Percentiles rank a stretch among this genome's conserved stretches.
Evolutionary conservation across 1,139 yeast species (phyloP).

Genomic region (Wickerhamomyces sp.): DNA sequence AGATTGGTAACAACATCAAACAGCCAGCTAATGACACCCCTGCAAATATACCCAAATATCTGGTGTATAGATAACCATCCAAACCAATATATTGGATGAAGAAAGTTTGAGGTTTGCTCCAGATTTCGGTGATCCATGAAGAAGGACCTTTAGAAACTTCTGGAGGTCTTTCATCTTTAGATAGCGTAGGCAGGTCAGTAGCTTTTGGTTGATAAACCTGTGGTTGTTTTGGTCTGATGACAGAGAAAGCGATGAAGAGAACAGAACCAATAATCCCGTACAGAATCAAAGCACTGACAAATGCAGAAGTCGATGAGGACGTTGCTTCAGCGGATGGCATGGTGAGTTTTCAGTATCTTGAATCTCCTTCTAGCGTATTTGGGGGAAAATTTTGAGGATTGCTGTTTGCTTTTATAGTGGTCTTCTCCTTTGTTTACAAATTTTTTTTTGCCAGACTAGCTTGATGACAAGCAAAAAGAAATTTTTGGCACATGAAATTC

Average conservation of each 20-base stretch:
- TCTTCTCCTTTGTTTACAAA: background rate
- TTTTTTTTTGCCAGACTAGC: background rate
- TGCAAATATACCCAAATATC: conserved; percentile 66
- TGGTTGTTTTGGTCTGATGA: conserved; percentile 56
- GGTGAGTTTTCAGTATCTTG: conserved; percentile 4
- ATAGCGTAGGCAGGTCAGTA: conserved; percentile 41
- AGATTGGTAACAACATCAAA: conserved; percentile 64
- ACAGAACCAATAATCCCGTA: conserved; percentile 54
- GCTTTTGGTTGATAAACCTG: conserved; percentile 83
- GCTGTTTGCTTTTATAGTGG: background rate
- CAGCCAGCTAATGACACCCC: conserved; percentile 60
- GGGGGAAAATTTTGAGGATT: background rate
- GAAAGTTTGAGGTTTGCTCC: conserved; percentile 57
- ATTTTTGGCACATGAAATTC: background rate
- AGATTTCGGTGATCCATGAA: conserved; percentile 49
- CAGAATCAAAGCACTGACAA: conserved; percentile 48
- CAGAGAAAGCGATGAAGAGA: conserved; percentile 54
- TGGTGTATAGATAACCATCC: conserved; percentile 83
- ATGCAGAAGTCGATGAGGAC: conserved; percentile 42
- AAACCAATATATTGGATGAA: conserved; percentile 76
- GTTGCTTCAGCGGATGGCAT: conserved; percentile 4
- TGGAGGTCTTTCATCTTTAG: conserved; percentile 44
- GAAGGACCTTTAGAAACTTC: conserved; percentile 52
- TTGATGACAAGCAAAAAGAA: background rate
- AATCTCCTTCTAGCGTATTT: background rate